Conservation (phyloP, 306 rosid genomes). For the Carpinus viminea region DNA sequence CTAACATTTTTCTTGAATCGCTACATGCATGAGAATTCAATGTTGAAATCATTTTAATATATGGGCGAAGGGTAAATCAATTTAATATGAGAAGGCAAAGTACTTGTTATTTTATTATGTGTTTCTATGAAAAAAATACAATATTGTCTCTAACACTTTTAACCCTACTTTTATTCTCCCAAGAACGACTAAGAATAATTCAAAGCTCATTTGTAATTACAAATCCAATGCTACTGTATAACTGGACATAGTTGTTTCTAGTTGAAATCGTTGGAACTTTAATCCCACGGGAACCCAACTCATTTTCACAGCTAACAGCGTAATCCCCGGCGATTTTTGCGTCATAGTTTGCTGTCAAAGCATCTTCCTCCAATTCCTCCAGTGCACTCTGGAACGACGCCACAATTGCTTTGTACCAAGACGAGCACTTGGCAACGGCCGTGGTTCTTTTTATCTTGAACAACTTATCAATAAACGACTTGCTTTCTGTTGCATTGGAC, state of each 20-base stretch:
- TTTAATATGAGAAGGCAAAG: too few relatives aligned
- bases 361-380: slow-evolving; percentile 5
- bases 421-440: slow-evolving; percentile 12
- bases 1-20: too few relatives aligned
- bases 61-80: too few relatives aligned
- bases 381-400: slow-evolving; percentile 5
- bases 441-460: not conserved
- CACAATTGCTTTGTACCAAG: not conserved
- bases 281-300: not conserved
- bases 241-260: not conserved
- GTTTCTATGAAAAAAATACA: too few relatives aligned
- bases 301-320: slow-evolving; percentile 5
- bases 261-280: not conserved
- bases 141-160: too few relatives aligned
- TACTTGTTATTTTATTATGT: too few relatives aligned
- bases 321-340: not conserved
- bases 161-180: too few relatives aligned
- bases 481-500: not conserved
- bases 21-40: too few relatives aligned
- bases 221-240: slow-evolving; percentile 2
- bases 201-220: not conserved
- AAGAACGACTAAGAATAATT: not conserved
- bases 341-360: slow-evolving; percentile 17
- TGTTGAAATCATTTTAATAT: too few relatives aligned
- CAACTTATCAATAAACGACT: not conserved